Conservation (phyloP, 345 rosid genomes). For the Sapria himalayana region DNA sequence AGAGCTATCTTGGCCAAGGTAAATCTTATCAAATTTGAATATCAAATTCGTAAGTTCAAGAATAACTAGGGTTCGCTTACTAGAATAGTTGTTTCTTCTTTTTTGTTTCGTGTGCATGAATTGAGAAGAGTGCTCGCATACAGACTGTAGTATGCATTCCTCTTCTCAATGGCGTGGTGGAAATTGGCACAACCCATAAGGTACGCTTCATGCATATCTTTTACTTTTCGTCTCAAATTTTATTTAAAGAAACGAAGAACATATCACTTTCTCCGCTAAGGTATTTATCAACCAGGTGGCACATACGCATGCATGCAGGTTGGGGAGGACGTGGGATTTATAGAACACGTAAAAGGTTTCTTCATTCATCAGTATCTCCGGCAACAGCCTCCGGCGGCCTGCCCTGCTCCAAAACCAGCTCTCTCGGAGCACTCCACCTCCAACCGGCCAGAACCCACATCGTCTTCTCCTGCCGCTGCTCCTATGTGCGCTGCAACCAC, state of each 20-base stretch:
- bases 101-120: too few relatives aligned
- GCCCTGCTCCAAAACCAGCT: slow-evolving; percentile 64
- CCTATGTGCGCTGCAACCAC: too few relatives aligned
- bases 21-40: background rate
- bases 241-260: too few relatives aligned
- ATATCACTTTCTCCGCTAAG: too few relatives aligned
- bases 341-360: slow-evolving; percentile 36
- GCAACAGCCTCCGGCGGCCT: slow-evolving; percentile 17
- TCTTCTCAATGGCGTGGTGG: slow-evolving; percentile 71
- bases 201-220: too few relatives aligned
- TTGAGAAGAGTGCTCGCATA: background rate
- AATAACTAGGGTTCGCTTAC: too few relatives aligned
- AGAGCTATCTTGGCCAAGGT: slow-evolving; percentile 98
- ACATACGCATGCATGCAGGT: slow-evolving; percentile 23
- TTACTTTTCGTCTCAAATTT: too few relatives aligned
- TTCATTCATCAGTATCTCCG: slow-evolving; percentile 24
- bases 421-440: slow-evolving; percentile 67
- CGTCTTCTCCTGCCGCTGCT: slow-evolving; percentile 26
- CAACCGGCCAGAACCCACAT: slow-evolving; percentile 36
- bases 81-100: too few relatives aligned
- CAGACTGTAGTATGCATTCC: slow-evolving; percentile 95
- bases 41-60: too few relatives aligned
- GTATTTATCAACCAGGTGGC: too few relatives aligned
- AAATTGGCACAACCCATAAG: slow-evolving; percentile 62
- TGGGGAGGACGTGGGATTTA: slow-evolving; percentile 31